Percentiles rank a stretch among this genome's conserved stretches.
Evolutionary conservation across 2,329 filamentous ascomycete species (phyloP).

Genomic region (Aspergillus transmontanensis): DNA sequence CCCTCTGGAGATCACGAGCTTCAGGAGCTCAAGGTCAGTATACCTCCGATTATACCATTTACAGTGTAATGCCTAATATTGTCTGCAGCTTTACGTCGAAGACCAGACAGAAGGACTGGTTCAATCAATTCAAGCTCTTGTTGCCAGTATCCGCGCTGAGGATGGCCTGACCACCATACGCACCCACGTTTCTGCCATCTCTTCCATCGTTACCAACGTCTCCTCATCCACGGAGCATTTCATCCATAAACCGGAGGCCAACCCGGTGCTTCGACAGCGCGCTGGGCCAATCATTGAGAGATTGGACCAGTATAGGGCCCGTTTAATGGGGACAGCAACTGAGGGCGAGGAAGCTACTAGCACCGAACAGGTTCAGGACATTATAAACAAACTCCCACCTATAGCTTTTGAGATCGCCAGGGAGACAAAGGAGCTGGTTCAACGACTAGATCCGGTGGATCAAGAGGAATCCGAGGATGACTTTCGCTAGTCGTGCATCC

Average conservation of each 20-base stretch:
- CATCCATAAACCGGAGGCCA: conserved; percentile 51
- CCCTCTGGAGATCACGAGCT: conserved; percentile 52
- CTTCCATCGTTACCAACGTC: conserved; percentile 69
- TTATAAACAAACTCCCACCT: conserved; percentile 73
- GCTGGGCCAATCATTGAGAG: conserved; percentile 43
- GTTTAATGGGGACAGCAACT: conserved; percentile 65
- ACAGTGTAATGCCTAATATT: conserved; percentile 17
- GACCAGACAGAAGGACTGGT: conserved; percentile 80
- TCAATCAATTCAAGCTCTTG: conserved; percentile 78
- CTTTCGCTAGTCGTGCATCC: conserved; percentile 32
- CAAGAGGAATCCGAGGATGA: conserved; percentile 43
- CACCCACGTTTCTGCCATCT: conserved; percentile 71
- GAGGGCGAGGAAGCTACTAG: conserved; percentile 63
- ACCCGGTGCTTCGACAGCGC: conserved; percentile 52
- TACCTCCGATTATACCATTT: background rate
- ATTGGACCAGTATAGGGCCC: conserved; percentile 65
- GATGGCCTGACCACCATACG: conserved; percentile 66
- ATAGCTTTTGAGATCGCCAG: conserved; percentile 85
- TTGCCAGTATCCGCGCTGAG: conserved; percentile 69
- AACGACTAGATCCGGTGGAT: conserved; percentile 48
- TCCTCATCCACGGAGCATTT: conserved; percentile 65
- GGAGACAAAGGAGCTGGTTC: conserved; percentile 74
- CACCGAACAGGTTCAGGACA: conserved; percentile 53
- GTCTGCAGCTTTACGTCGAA: conserved; percentile 71
- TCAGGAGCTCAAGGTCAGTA: conserved; percentile 62